Evolutionary conservation across 2,329 filamentous ascomycete genomes (phyloP).

Genomic region (Aschersonia sp.): DNA sequence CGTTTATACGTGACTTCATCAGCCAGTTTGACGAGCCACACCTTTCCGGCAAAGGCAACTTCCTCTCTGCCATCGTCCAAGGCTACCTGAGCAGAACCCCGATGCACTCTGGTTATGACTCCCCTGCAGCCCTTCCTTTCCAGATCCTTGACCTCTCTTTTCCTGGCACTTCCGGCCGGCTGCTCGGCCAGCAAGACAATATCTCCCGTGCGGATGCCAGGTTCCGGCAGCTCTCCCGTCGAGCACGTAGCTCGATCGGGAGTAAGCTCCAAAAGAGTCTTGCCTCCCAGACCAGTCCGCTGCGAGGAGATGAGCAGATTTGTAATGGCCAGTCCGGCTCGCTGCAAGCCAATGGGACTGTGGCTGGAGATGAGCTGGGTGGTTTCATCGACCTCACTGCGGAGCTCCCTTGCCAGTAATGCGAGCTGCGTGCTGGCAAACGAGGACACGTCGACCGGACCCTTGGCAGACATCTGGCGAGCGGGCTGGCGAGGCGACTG

Average conservation of each 20-base stretch:
- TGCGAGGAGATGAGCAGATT: slow-evolving; percentile 62
- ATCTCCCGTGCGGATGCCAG: slow-evolving; percentile 63
- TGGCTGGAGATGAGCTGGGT: slow-evolving; percentile 50
- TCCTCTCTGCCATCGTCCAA: slow-evolving; percentile 49
- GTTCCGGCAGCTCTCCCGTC: slow-evolving; percentile 48
- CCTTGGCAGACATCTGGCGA: too few relatives aligned
- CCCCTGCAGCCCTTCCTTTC: slow-evolving; percentile 54
- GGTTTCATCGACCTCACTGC: slow-evolving; percentile 58
- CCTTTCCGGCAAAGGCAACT: slow-evolving; percentile 26
- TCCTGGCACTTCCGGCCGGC: slow-evolving; percentile 56
- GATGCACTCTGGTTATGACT: slow-evolving; percentile 52
- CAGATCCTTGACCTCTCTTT: slow-evolving; percentile 55
- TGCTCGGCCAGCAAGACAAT: slow-evolving; percentile 66
- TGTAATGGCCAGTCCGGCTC: slow-evolving; percentile 63
- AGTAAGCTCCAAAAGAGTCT: slow-evolving; percentile 69
- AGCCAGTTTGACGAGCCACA: slow-evolving; percentile 53
- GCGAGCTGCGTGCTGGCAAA: slow-evolving; percentile 59
- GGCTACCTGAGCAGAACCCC: slow-evolving; percentile 47
- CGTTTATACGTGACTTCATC: slow-evolving; percentile 53
- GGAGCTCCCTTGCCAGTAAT: slow-evolving; percentile 56
- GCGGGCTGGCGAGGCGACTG: too few relatives aligned
- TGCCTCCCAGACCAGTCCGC: slow-evolving; percentile 83
- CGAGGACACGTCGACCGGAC: slow-evolving; percentile 42
- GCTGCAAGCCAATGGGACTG: slow-evolving; percentile 54
- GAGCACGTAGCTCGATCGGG: slow-evolving; percentile 53